Evolutionary conservation across 768 basidiomycete genomes (phyloP).

Genomic region (Auriculariales sp.): DNA sequence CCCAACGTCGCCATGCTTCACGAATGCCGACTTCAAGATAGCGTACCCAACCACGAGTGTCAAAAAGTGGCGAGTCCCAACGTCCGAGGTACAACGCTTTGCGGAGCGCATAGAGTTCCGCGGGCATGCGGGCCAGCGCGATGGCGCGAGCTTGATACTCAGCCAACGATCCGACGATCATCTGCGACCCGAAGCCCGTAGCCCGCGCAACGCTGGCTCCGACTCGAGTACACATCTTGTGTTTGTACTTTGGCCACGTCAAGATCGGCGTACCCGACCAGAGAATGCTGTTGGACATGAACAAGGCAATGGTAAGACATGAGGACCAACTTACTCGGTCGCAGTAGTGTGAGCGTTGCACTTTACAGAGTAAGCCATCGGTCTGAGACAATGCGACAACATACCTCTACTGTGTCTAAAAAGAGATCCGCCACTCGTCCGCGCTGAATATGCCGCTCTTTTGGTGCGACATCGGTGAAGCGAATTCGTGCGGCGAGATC

Average conservation of each 20-base stretch:
- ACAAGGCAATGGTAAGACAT: background rate
- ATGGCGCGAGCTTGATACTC: slow-evolving; percentile 35
- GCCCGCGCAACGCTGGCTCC: slow-evolving; percentile 32
- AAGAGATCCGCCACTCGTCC: slow-evolving; percentile 34
- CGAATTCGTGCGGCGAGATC: slow-evolving; percentile 30
- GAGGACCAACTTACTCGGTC: slow-evolving; percentile 24
- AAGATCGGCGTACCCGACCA: slow-evolving; percentile 39
- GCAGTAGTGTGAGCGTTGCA: slow-evolving; percentile 40
- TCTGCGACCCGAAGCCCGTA: slow-evolving; percentile 31
- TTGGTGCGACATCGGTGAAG: slow-evolving; percentile 34
- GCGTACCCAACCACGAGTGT: slow-evolving; percentile 30
- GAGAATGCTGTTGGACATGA: slow-evolving; percentile 22
- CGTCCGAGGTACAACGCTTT: slow-evolving; percentile 26
- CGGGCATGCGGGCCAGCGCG: slow-evolving; percentile 21
- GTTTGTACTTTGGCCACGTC: slow-evolving; percentile 28
- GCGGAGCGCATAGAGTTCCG: slow-evolving; percentile 26
- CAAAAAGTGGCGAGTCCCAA: slow-evolving; percentile 30
- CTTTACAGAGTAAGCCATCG: slow-evolving; percentile 11
- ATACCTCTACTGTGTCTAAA: slow-evolving; percentile 36
- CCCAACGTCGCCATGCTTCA: slow-evolving; percentile 34
- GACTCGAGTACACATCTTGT: slow-evolving; percentile 38
- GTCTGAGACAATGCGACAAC: slow-evolving; percentile 1
- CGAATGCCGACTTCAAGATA: slow-evolving; percentile 31
- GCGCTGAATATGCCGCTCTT: slow-evolving; percentile 30
- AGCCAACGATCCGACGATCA: slow-evolving; percentile 27